Evolutionary conservation across 202 grass and related monocot genomes (phyloP), one percentile per base, ranked within the genome.

Genomic region (Setaria italica): DNA sequence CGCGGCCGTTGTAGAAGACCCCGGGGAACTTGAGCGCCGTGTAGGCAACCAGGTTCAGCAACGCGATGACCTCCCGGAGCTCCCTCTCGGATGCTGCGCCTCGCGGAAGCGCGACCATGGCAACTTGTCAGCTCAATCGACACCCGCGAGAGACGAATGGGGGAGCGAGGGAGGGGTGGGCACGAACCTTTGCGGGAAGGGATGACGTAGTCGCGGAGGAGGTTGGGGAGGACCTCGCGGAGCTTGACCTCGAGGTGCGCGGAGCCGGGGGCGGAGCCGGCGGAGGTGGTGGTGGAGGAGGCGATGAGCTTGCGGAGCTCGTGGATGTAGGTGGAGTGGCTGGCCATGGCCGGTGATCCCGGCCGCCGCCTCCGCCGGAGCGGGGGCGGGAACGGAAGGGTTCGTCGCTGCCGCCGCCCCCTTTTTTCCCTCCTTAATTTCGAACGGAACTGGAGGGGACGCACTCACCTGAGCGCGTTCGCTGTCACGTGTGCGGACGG

Each of bases 131-230:
- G 62, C 3, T 12, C 54, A 81, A 39, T 58, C 62, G 59, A 2
- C 54, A 53, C 20, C 82, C 33, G 32, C 57, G 63, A 20, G 69
- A 66, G 17, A 39, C 3, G 59, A 58, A 83, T 21, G 25, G 11
- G 11, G 69, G 11, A 34, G 72, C 6, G 57, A 62, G 25, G 3
- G 4, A 9, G 34, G 11, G 75, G 1, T 43, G 48, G 11, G 35
- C 29, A 11, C 17, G 29, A 13, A 95, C 95, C 91, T 62, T 80
- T 85, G 39, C 86, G 73, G 46, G 89, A 82, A 45, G 95, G 93
- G 64, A 86, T 57, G 65, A 98, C 93, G 54, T 95, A 89, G 79
- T 91, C 86, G 62, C 92, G 96, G 79, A 99, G 91, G 84, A 99
- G 96, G 76, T 90, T 94, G 70, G 90, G 86, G 56, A 99, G 88